Percentiles rank a stretch among this genome's conserved stretches.
phyloP scores from a whole-genome alignment of 768 basidiomycete genomes.

The Termitomyces heimii region DNA sequence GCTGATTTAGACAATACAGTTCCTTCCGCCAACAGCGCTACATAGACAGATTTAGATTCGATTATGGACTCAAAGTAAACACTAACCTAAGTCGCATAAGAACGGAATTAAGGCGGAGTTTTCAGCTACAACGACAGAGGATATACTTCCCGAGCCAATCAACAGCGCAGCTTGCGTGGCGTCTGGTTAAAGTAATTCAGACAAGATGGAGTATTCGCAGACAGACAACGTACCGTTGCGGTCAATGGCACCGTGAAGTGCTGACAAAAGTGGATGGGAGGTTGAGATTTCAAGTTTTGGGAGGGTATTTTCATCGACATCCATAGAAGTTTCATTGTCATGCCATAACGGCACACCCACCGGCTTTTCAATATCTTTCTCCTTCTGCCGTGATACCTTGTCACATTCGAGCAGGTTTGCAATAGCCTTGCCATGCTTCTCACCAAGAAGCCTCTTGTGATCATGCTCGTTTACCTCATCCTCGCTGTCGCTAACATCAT shows the following conservation, averaged over 20 bases:
- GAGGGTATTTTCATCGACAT: conserved; percentile 4
- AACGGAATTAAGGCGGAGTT: conserved; percentile 27
- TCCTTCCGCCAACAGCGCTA: conserved; percentile 23
- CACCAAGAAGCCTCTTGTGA: conserved; percentile 31
- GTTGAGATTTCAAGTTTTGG: conserved; percentile 13
- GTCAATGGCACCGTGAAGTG: conserved; percentile 25
- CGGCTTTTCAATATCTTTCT: conserved; percentile 17
- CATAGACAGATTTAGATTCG: conserved; percentile 3
- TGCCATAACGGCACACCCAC: conserved; percentile 27
- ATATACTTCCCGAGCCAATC: conserved; percentile 37
- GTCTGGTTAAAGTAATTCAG: conserved; percentile 27
- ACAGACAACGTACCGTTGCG: conserved; percentile 25
- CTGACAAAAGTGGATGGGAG: conserved; percentile 15
- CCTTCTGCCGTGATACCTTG: conserved; percentile 21
- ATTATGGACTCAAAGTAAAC: background rate
- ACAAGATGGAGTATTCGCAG: background rate
- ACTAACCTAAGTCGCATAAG: conserved; percentile 37
- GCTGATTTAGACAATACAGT: conserved; percentile 19
- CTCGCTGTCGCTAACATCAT: conserved; percentile 12
- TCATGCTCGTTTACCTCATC: conserved; percentile 27
- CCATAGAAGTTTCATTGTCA: conserved; percentile 9
- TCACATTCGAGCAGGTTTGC: conserved; percentile 38
- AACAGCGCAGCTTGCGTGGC: conserved; percentile 28
- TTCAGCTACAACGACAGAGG: conserved; percentile 22
- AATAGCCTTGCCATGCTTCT: conserved; percentile 36